Base-by-base conservation (phyloP, 225 moss, liverwort and hornwort genomes). In the Antitrichia curtipendula region DNA sequence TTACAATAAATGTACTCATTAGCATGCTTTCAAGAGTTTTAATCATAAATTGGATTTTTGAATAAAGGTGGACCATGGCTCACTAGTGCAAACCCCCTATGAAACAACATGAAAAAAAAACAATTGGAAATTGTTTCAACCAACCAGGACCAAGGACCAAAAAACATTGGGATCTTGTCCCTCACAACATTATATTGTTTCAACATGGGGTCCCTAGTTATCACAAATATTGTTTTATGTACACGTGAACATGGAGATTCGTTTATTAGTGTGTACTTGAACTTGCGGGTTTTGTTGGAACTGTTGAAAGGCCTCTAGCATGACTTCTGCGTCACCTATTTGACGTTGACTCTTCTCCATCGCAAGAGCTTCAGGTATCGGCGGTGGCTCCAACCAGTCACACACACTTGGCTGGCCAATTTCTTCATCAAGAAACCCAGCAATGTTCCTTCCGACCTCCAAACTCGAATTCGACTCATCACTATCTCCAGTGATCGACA, bases 361-460 rank as follows among this genome's bases (percentile, higher is more conserved):
- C 62, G 56, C 83, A 89, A 84, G 32, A 86, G 38, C 66, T 82
- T 81, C 91, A 47, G 64, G 47, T 63, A 92, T 81, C 24, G 88
- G 88, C 69, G 98, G 94, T 28, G 98, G 98, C 88, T 98, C 98
- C 89, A 95, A 86, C 98, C 98, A 98, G 86, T 97, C 97, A 62
- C 88, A 87, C 1, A 78, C 93, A 73, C 76, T 78, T 88, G 88
- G 78, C 83, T 85, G 89, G 80, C 87, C 84, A 77, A 68, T 74
- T 82, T 72, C 87, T 77, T 93, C 91, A 83, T 93, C 87, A 57
- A 85, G 83, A 73, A 63, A 64, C 21, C 88, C 89, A 50, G 65
- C 80, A 69, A 47, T 57, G 36, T 88, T 93, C 43, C 82, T 52
- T 83, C 72, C 81, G 38, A 75, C 84, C 77, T 82, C 68, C 50